Evolutionary conservation across 2,329 filamentous ascomycete species (phyloP).

Genomic region (Calonectria pseudoreteaudii): DNA sequence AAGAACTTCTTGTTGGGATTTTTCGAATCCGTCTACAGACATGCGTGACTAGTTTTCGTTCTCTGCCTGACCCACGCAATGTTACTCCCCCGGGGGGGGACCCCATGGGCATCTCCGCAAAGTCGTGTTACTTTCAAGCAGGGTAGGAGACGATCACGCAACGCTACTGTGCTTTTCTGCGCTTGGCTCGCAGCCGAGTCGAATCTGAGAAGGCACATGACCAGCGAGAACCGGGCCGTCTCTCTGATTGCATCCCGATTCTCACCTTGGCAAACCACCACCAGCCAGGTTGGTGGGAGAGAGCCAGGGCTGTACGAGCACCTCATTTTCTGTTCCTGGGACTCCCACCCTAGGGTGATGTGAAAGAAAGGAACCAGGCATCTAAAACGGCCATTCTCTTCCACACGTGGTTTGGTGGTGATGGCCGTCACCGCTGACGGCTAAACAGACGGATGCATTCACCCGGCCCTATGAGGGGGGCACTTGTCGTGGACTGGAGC

Average conservation of each 20-base stretch:
- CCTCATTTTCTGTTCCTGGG: background rate
- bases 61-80: conserved; percentile 22
- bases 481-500: background rate
- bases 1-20: conserved; percentile 12
- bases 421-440: background rate
- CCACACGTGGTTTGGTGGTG: background rate
- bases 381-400: background rate
- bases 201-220: conserved; percentile 16
- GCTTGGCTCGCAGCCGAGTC: conserved; percentile 6
- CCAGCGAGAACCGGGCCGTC: conserved; percentile 18
- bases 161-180: conserved; percentile 2
- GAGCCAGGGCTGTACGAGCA: background rate
- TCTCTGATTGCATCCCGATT: background rate
- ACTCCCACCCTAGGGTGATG: background rate
- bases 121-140: conserved; percentile 25
- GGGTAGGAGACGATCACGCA: conserved; percentile 27
- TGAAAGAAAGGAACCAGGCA: background rate
- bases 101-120: conserved; percentile 29
- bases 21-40: background rate
- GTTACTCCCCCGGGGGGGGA: conserved; percentile 25
- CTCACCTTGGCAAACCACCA: background rate
- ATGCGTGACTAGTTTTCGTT: background rate
- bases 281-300: background rate
- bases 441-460: background rate
- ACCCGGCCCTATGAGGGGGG: background rate